Conservation (phyloP, 176 grass and related monocot genomes). For the Poa pratensis region DNA sequence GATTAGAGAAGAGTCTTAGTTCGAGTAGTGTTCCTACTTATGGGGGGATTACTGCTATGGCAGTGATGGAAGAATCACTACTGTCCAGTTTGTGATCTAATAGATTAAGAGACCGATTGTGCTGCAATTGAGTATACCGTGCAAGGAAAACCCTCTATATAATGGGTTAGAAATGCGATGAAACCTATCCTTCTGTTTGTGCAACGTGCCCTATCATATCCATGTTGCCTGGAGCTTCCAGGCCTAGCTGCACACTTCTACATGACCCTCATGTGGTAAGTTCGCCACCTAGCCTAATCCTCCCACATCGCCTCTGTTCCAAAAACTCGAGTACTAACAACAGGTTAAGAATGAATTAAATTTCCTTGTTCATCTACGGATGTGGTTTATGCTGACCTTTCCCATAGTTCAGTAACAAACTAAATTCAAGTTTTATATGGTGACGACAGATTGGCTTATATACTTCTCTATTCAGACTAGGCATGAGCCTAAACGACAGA, state of each 20-base stretch:
- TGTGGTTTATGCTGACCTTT: slow-evolving; percentile 15
- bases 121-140: neutral
- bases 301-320: neutral
- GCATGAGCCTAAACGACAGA: neutral
- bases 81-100: slow-evolving; percentile 2
- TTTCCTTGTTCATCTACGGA: neutral
- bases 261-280: neutral
- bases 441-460: slow-evolving; percentile 5
- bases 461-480: slow-evolving; percentile 3
- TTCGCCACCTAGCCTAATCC: neutral
- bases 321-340: neutral
- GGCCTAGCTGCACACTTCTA: neutral
- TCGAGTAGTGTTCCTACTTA: neutral
- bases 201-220: neutral
- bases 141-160: neutral
- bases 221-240: neutral
- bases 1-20: neutral
- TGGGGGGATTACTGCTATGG: neutral
- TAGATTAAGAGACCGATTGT: neutral
- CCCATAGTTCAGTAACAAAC: slow-evolving; percentile 10
- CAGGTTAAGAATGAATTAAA: slow-evolving; percentile 27
- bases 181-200: neutral
- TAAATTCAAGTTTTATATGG: slow-evolving; percentile 18
- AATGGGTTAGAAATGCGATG: neutral
- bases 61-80: neutral